Evolutionary conservation across 768 basidiomycete genomes (phyloP), one percentile per base, ranked within the genome.

Genomic region (Dentipellis sp.): DNA sequence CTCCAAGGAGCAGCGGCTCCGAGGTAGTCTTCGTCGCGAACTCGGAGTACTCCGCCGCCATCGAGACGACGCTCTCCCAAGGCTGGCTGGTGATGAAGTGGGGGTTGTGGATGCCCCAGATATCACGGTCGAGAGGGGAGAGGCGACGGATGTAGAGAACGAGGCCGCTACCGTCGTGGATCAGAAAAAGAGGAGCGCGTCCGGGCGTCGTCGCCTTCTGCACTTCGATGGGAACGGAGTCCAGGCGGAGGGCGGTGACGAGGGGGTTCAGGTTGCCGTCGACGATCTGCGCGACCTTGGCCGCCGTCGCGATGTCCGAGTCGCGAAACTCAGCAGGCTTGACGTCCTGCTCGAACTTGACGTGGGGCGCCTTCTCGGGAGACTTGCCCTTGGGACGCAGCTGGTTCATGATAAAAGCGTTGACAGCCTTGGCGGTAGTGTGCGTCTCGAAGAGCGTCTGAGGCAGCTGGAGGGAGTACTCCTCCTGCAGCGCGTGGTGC

Each of bases 91-190:
- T 65, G 0, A 68, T 61, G 57, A 88, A 78, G 10, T 68, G 68
- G 0, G 83, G 83, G 59, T 88, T 82, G 37, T 72, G 68, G 46
- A 90, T 76, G 0, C 75, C 83, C 80, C 81, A 88, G 2, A 88
- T 73, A 17, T 72, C 63, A 47, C 86, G 74, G 9, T 72, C 69
- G 2, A 88, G 61, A 9, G 72, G 63, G 7, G 67, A 61, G 6
- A 86, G 66, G 10, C 74, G 74, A 36, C 75, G 66, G 54, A 80
- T 80, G 53, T 82, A 78, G 36, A 70, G 71, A 16, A 77, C 69
- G 11, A 85, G 65, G 0, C 88, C 88, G 59, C 83, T 85, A 5
- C 88, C 88, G 58, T 89, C 88, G 61, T 90, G 86, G 10, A 90
- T 72, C 21, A 90, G 74, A 55, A 86, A 77, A 3, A 90, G 72